phyloP scores from a whole-genome alignment of 768 basidiomycete species.

The Mycena sanguinolenta region DNA sequence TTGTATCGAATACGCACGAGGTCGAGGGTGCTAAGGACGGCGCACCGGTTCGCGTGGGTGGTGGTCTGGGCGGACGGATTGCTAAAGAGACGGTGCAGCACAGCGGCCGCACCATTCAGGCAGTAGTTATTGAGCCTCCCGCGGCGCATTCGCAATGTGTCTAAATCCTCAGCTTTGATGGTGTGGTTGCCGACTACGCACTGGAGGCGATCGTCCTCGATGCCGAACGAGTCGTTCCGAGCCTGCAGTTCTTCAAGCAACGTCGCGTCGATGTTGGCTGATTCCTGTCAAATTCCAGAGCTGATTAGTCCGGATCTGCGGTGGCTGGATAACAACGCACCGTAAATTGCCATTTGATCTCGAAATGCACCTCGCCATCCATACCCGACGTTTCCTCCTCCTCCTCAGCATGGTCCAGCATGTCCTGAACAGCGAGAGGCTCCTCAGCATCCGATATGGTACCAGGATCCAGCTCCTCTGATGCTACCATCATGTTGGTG shows the following conservation, averaged over 20 bases:
- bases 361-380: no score
- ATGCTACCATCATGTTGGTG: no score
- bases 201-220: no score
- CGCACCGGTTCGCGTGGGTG: background rate
- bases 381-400: background rate
- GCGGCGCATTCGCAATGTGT: background rate
- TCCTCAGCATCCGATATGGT: background rate
- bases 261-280: no score
- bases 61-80: background rate
- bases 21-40: constrained; percentile 38
- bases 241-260: no score
- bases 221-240: no score
- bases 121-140: constrained; percentile 42
- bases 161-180: no score
- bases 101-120: constrained; percentile 41
- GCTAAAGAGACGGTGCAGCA: constrained; percentile 33
- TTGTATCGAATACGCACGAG: constrained; percentile 37
- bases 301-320: no score
- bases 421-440: background rate
- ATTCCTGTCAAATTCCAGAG: no score
- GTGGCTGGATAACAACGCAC: no score
- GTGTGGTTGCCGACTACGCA: no score
- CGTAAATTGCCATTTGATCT: no score
- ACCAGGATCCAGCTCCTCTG: background rate
- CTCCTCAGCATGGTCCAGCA: background rate